Percentiles rank a stretch among this genome's conserved stretches.
phyloP scores from a whole-genome alignment of 257 asterid species.

The Schizonepeta tenuifolia region DNA sequence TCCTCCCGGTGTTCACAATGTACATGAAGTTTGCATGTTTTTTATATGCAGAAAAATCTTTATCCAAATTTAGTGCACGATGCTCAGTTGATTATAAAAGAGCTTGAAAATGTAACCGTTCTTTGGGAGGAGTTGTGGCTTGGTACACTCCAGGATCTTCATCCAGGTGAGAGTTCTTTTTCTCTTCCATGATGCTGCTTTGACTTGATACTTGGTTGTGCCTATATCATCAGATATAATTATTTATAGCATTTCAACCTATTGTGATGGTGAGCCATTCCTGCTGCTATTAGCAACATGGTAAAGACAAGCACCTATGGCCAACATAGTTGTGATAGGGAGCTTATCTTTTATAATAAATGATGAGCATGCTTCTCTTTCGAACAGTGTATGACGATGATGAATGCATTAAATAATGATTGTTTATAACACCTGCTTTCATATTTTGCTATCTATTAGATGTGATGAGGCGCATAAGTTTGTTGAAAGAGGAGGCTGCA shows the following conservation, averaged over 20 bases:
- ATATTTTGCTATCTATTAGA: slow-evolving; percentile 49
- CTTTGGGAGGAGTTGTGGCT: slow-evolving; percentile 99
- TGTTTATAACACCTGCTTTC: slow-evolving; percentile 32
- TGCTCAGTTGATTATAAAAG: slow-evolving; percentile 90
- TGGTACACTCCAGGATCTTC: slow-evolving; percentile 98
- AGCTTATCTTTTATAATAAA: slow-evolving; percentile 22
- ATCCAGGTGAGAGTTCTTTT: slow-evolving; percentile 60
- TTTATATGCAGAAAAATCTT: slow-evolving; percentile 69
- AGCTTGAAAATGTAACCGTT: slow-evolving; percentile 92
- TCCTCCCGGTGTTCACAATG: not conserved
- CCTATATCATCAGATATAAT: not conserved
- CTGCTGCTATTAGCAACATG: slow-evolving; percentile 14
- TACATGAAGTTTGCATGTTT: slow-evolving; percentile 24
- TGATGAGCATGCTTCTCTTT: slow-evolving; percentile 23
- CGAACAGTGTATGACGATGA: slow-evolving; percentile 19
- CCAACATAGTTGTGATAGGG: slow-evolving; percentile 12
- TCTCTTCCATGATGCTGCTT: slow-evolving; percentile 4
- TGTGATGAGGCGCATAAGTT: slow-evolving; percentile 92
- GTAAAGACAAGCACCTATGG: slow-evolving; percentile 8
- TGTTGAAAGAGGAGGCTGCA: slow-evolving; percentile 95
- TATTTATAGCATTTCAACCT: slow-evolving; percentile 21
- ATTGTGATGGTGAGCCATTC: slow-evolving; percentile 22
- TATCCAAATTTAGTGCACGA: slow-evolving; percentile 90
- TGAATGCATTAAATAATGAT: slow-evolving; percentile 19
- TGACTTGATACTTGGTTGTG: slow-evolving; percentile 33